Percentiles rank a stretch among this genome's conserved stretches.
Conservation (phyloP, 192 early-diverging fungal species). For the Rhizophagus sp. region DNA sequence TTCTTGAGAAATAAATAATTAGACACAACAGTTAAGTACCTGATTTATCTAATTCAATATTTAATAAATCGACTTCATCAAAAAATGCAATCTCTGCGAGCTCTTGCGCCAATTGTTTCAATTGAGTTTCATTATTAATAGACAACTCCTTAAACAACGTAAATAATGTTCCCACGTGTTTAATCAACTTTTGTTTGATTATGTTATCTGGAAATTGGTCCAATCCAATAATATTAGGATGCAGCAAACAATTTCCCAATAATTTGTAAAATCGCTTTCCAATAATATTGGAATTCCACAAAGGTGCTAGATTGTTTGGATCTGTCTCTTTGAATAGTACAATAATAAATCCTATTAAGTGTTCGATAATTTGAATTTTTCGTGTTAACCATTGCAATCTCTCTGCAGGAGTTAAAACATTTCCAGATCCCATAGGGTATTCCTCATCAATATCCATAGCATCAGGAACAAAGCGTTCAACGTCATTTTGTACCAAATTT, state of each 20-base stretch:
- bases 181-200: slow-evolving; percentile 25
- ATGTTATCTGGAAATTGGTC: slow-evolving; percentile 34
- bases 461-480: background rate
- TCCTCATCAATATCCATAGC: slow-evolving; percentile 21
- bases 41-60: slow-evolving; percentile 12
- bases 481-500: slow-evolving; percentile 29
- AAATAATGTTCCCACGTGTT: slow-evolving; percentile 33
- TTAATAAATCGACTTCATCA: background rate
- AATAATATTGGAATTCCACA: slow-evolving; percentile 33
- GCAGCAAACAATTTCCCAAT: slow-evolving; percentile 50
- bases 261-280: slow-evolving; percentile 42
- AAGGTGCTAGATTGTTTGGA: slow-evolving; percentile 1
- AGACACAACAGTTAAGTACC: background rate
- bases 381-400: background rate
- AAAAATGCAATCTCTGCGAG: slow-evolving; percentile 9
- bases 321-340: background rate
- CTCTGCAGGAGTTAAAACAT: slow-evolving; percentile 16
- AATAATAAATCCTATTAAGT: background rate
- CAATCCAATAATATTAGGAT: slow-evolving; percentile 43
- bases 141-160: slow-evolving; percentile 21
- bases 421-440: background rate
- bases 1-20: background rate
- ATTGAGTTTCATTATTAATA: background rate
- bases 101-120: background rate
- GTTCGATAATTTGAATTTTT: background rate